Percentiles rank a stretch among this genome's conserved stretches.
phyloP scores from a whole-genome alignment of 2,329 filamentous ascomycete species.

The Botrytis deweyae region DNA sequence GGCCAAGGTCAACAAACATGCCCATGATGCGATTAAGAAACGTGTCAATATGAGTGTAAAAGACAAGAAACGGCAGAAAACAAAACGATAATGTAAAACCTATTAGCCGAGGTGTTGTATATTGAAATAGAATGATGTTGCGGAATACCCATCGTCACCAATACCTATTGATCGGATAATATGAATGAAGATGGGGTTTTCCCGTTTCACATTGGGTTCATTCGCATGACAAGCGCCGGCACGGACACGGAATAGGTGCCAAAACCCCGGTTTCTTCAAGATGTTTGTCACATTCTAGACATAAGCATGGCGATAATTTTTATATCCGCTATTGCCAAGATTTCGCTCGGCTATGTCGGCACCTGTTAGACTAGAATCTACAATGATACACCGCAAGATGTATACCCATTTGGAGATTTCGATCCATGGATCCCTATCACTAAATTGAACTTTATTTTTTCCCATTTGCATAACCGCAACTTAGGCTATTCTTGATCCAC shows the following conservation, averaged over 20 bases:
- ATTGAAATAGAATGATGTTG: background rate
- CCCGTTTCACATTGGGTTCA: background rate
- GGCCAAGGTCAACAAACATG: slow-evolving; percentile 19
- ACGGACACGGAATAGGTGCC: background rate
- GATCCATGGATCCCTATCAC: background rate
- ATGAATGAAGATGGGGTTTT: background rate
- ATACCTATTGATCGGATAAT: background rate
- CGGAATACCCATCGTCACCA: background rate
- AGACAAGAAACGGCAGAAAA: slow-evolving; percentile 33
- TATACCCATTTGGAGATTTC: background rate
- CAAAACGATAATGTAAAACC: slow-evolving; percentile 20
- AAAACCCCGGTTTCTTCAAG: background rate
- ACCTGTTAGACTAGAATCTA: background rate
- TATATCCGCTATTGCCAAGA: background rate
- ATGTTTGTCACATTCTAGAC: background rate
- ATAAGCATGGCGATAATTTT: background rate
- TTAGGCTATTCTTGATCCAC: background rate
- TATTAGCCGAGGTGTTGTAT: background rate
- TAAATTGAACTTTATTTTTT: background rate
- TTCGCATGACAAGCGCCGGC: background rate
- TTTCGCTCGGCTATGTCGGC: background rate
- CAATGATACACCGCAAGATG: background rate
- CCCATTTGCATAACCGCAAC: background rate
- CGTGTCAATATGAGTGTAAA: slow-evolving; percentile 24
- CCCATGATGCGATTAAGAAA: slow-evolving; percentile 22